Evolutionary conservation across 129 eudicot species (phyloP), one percentile per base, ranked within the genome.

Genomic region (Helianthus tuberosus): DNA sequence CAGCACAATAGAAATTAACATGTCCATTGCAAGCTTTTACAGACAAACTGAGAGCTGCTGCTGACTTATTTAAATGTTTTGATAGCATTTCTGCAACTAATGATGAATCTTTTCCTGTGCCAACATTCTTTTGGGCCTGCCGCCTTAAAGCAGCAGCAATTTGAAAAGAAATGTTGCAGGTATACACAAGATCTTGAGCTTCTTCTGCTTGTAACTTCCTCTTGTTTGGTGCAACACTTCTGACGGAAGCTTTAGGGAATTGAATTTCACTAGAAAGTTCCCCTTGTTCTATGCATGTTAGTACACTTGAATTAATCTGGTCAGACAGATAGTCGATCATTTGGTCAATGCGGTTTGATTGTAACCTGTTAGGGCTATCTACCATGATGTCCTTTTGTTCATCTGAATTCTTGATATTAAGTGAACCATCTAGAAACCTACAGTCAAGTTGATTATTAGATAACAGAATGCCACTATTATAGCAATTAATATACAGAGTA

Each of bases 1-100:
- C 73, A 35, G 88, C 60, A 79, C 84, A 81, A 61, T 88, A 90
- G 65, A 93, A 86, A 75, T 93, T 93, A 3, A 93, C 81, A 84
- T 93, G 97, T 14, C 98, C 98, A 75, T 90, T 93, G 83, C 98
- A 93, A 64, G 97, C 93, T 81, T 83, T 86, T 55, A 78, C 75
- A 36, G 82, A 81, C 46, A 93, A 77, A 41, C 85, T 81, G 71
- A 47, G 55, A 12, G 81, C 47, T 52, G 86, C 75, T 48, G 81
- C 58, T 14, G 61, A 66, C 39, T 68, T 78, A 52, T 66, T 69
- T 65, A 82, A 54, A 75, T 71, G 63, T 44, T 51, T 74, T 11
- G 86, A 83, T 66, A 90, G 39, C 58, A 79, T 72, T 74, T 86
- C 97, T 5, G 98, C 93, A 75, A 90, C 82, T 32, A 44, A 39